Evolutionary conservation across 495 filamentous ascomycete species (phyloP).

Genomic region (Penicillium manginii): DNA sequence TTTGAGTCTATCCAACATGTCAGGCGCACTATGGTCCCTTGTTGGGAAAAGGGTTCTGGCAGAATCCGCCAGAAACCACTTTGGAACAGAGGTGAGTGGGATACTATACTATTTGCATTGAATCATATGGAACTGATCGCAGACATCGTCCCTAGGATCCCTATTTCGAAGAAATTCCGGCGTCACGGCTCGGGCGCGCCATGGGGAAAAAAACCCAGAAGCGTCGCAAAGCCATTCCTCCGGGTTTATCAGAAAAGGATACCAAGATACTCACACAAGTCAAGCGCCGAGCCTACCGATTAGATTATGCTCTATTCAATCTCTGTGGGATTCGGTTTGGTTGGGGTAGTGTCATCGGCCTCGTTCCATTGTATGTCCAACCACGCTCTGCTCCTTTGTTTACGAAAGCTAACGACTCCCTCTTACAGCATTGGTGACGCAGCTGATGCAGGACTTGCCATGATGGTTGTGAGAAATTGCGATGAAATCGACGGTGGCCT

Average conservation of each 20-base stretch:
- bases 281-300: slow-evolving; percentile 75
- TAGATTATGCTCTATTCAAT: slow-evolving; percentile 80
- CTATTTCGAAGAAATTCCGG: slow-evolving; percentile 73
- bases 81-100: slow-evolving; percentile 64
- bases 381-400: not conserved
- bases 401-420: slow-evolving; percentile 11
- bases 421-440: slow-evolving; percentile 70
- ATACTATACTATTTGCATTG: not conserved
- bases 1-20: slow-evolving; percentile 42
- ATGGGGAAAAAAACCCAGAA: slow-evolving; percentile 65
- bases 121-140: slow-evolving; percentile 9
- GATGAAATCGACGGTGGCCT: slow-evolving; percentile 73
- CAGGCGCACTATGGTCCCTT: slow-evolving; percentile 54
- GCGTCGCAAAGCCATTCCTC: slow-evolving; percentile 68
- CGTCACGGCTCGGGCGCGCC: slow-evolving; percentile 64
- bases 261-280: slow-evolving; percentile 76
- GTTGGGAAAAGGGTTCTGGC: slow-evolving; percentile 69
- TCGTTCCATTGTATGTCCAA: slow-evolving; percentile 72
- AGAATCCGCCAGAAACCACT: slow-evolving; percentile 66
- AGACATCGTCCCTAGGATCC: slow-evolving; percentile 55
- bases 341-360: slow-evolving; percentile 77
- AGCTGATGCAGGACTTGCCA: slow-evolving; percentile 60
- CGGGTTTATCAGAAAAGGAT: slow-evolving; percentile 78
- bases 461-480: slow-evolving; percentile 71
- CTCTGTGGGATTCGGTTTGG: slow-evolving; percentile 78